These are phyloP conservation scores for Fraxinus ornus DNA, from an alignment of 305 asterid genomes.

Conservation along the genomic window DNA sequence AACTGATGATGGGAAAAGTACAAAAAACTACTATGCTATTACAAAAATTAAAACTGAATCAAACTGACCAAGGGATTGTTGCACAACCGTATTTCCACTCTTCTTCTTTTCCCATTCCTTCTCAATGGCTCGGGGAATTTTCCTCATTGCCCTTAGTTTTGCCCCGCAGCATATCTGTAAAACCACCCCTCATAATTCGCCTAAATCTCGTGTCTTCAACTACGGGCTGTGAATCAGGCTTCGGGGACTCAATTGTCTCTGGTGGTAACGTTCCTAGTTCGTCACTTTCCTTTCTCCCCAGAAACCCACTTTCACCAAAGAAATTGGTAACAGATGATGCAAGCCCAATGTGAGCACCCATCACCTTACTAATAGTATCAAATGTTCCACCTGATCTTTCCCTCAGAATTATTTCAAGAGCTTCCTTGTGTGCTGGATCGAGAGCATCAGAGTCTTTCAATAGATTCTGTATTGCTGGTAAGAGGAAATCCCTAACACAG, in stretches of 20 bases:
- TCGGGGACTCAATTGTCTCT: constrained; percentile 40
- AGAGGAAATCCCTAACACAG: constrained; percentile 70
- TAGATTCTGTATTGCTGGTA: constrained; percentile 91
- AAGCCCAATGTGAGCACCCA: constrained; percentile 92
- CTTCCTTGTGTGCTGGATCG: constrained; percentile 99
- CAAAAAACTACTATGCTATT: background rate
- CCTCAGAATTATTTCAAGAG: constrained; percentile 83
- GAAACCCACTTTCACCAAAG: constrained; percentile 82
- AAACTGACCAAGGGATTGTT: background rate
- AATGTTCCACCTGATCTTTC: constrained; percentile 89
- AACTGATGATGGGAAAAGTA: background rate
- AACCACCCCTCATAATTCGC: constrained; percentile 89
- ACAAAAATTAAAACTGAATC: constrained; percentile 6
- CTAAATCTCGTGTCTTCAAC: constrained; percentile 82
- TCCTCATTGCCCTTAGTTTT: constrained; percentile 68
- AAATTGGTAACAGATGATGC: constrained; percentile 85
- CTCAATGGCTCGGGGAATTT: constrained; percentile 42
- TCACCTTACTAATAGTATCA: constrained; percentile 82
- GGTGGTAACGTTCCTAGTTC: constrained; percentile 41
- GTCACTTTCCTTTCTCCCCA: constrained; percentile 68
- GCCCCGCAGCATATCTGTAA: constrained; percentile 88
- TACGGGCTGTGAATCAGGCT: constrained; percentile 45
- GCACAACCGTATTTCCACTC: constrained; percentile 4
- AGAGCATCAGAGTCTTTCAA: constrained; percentile 83
- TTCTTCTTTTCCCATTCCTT: constrained; percentile 21